Evolutionary conservation across 1,139 yeast genomes (phyloP), one percentile per base, ranked within the genome.

Genomic region (Candida sp.): DNA sequence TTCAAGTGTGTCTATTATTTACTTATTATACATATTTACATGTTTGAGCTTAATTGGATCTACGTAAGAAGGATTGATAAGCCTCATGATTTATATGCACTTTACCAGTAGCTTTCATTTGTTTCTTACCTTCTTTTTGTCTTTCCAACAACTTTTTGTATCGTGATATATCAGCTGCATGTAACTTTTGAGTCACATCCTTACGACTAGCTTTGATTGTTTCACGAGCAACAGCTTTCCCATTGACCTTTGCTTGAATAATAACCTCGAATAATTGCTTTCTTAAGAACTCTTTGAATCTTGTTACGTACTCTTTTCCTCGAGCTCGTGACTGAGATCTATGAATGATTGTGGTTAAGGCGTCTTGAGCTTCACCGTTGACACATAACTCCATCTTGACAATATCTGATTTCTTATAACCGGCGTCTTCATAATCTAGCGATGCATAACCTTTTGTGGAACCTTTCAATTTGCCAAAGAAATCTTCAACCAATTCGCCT

Each of bases 101-200:
- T 47, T 81, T 80, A 15, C 98, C 98, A 12, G 83, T 74, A 8
- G 87, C 75, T 67, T 86, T 85, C 85, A 93, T 75, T 47, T 78
- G 79, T 65, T 86, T 88, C 67, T 93, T 93, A 38, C 99, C 99
- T 58, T 88, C 97, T 63, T 91, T 93, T 58, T 93, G 99, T 56
- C 88, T 85, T 47, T 79, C 89, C 45, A 93, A 70, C 52, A 93
- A 75, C 65, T 93, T 93, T 72, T 90, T 90, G 52, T 96, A 76
- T 65, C 99, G 76, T 0, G 96, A 81, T 32, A 91, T 79, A 70
- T 93, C 99, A 15, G 97, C 87, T 0, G 99, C 99, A 64, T 93
- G 98, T 50, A 93, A 70, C 56, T 81, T 85, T 41, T 95, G 96
- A 43, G 95, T 73, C 19, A 93, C 99, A 63, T 93, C 99, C 64